A percentile compares a stretch with the other conserved stretches of the same genome.
Conservation (phyloP, 2,329 filamentous ascomycete genomes). For the Colletotrichum destructivum region DNA sequence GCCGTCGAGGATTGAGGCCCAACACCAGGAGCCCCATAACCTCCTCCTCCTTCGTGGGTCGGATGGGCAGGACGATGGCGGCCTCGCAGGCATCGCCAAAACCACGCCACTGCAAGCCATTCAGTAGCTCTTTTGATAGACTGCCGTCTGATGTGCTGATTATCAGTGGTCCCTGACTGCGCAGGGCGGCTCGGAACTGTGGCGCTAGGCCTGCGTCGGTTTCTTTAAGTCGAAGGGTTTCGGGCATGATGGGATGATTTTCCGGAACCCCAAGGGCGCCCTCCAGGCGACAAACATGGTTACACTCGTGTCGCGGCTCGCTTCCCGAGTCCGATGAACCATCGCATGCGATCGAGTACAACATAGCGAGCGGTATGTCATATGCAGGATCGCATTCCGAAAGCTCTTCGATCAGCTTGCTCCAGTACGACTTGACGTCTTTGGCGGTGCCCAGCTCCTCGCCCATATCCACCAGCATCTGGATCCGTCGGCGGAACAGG, state of each 20-base stretch:
- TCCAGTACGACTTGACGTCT: conserved; percentile 65
- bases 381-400: conserved; percentile 60
- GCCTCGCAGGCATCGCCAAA: conserved; percentile 76
- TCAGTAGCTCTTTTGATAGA: conserved; percentile 70
- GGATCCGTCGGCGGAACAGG: conserved; percentile 64
- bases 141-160: conserved; percentile 64
- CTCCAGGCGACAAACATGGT: conserved; percentile 58
- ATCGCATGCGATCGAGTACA: conserved; percentile 65
- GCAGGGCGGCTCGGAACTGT: conserved; percentile 57
- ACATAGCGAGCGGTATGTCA: conserved; percentile 66
- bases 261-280: conserved; percentile 63
- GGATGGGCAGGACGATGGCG: conserved; percentile 79
- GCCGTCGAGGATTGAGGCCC: conserved; percentile 78
- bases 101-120: conserved; percentile 73
- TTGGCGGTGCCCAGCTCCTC: conserved; percentile 60
- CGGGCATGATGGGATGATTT: conserved; percentile 59
- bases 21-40: conserved; percentile 79
- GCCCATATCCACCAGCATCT: conserved; percentile 65
- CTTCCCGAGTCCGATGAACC: conserved; percentile 47
- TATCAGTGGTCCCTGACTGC: conserved; percentile 56
- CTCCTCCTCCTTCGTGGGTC: conserved; percentile 75
- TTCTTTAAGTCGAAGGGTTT: conserved; percentile 54
- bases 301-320: conserved; percentile 48
- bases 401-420: conserved; percentile 60
- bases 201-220: conserved; percentile 56